Percentiles rank a stretch among this genome's conserved stretches.
phyloP scores from a whole-genome alignment of 805 yeast species.

The Ogataea salicorniae region DNA sequence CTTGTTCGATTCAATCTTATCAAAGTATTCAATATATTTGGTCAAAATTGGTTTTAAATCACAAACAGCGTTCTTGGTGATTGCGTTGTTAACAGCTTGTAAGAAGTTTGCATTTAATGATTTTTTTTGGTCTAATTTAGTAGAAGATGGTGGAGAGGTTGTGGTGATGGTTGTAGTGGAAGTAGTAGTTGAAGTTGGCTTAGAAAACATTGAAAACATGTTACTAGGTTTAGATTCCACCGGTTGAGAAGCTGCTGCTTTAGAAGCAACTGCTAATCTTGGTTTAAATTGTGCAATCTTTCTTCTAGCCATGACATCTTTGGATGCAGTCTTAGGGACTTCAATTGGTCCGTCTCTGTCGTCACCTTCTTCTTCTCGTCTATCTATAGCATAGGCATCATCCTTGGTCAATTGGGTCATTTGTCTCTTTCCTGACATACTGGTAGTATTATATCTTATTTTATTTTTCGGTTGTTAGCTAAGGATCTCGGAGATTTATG shows the following conservation, averaged over 20 bases:
- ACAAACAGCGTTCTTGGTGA: conserved; percentile 42
- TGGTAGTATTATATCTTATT: not conserved
- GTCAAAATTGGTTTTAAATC: conserved; percentile 50
- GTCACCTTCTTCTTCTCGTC: conserved; percentile 15
- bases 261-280: conserved; percentile 24
- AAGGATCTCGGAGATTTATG: not conserved
- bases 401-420: conserved; percentile 59
- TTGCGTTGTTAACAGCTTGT: conserved; percentile 39
- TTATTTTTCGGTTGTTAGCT: not conserved
- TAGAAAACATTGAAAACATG: conserved; percentile 3
- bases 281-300: conserved; percentile 59
- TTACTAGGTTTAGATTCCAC: too few relatives aligned
- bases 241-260: not conserved
- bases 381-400: conserved; percentile 18
- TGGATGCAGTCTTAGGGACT: conserved; percentile 45
- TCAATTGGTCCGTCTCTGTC: conserved; percentile 34
- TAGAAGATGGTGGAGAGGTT: not conserved
- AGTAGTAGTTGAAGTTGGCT: not conserved
- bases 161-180: not conserved
- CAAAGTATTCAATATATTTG: conserved; percentile 55
- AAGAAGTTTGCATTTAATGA: conserved; percentile 64
- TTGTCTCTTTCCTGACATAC: conserved; percentile 45
- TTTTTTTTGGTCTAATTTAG: conserved; percentile 43
- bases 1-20: conserved; percentile 30
- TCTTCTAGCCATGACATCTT: conserved; percentile 59